Evolutionary conservation across 352 stramenopile genomes (phyloP).

Genomic region (Plasmopara halstedii): DNA sequence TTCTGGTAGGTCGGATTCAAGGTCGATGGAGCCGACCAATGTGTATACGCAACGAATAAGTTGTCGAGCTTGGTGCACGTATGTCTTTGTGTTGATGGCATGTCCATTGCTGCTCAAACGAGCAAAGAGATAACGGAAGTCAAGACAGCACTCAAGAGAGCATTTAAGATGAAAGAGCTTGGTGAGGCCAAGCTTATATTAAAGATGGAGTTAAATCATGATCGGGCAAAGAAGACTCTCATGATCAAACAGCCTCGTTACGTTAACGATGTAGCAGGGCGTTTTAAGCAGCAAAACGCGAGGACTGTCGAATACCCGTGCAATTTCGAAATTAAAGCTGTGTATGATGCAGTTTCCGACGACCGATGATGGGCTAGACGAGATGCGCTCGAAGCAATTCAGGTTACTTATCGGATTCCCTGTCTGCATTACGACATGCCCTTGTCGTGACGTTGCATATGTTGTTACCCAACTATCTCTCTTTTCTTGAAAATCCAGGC

Average conservation of each 20-base stretch:
- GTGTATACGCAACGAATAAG: neutral
- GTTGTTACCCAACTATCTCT: neutral
- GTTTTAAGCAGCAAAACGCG: conserved; percentile 5
- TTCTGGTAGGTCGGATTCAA: neutral
- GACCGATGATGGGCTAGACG: neutral
- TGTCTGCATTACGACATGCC: neutral
- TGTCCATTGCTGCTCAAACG: neutral
- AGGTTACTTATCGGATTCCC: neutral
- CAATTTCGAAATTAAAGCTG: neutral
- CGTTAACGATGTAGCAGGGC: neutral
- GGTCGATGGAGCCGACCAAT: neutral
- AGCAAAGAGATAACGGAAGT: neutral
- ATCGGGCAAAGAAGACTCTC: neutral
- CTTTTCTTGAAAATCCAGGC: neutral
- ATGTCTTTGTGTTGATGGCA: neutral
- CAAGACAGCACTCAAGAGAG: neutral
- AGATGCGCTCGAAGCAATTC: neutral
- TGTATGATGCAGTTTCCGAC: neutral
- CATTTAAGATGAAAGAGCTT: neutral
- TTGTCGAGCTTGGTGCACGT: neutral
- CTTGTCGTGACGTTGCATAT: neutral
- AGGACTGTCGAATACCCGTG: conserved; percentile 4
- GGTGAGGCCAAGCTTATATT: neutral
- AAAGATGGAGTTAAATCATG: neutral
- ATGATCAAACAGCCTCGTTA: neutral